Conservation (phyloP, 202 grass and related monocot species). For the Brachypodium distachyon region DNA sequence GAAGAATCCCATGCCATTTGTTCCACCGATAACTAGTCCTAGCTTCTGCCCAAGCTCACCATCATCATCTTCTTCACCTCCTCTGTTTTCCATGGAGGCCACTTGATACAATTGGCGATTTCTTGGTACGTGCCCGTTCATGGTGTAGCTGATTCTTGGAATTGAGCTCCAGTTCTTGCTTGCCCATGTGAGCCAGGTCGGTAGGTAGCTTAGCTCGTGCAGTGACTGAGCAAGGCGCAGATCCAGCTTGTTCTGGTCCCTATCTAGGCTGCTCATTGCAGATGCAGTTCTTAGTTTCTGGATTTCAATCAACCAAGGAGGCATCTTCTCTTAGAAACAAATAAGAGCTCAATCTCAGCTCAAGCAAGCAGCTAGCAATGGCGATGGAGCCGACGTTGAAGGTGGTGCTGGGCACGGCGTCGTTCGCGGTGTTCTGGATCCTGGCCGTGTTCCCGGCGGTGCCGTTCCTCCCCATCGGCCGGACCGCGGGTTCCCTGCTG, state of each 20-base stretch:
- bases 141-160: neutral
- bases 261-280: neutral
- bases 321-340: no score
- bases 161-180: neutral
- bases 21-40: neutral
- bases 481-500: constrained; percentile 86
- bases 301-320: no score
- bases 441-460: constrained; percentile 89
- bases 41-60: neutral
- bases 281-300: neutral
- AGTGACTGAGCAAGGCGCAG: neutral
- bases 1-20: constrained; percentile 7
- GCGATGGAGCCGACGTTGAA: constrained; percentile 65
- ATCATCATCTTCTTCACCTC: neutral
- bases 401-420: constrained; percentile 40
- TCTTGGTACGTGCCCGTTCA: neutral
- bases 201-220: neutral
- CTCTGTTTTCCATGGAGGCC: neutral
- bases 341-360: neutral
- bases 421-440: constrained; percentile 90
- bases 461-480: constrained; percentile 74
- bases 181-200: neutral
- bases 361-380: neutral
- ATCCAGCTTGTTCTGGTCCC: neutral
- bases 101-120: neutral